A percentile compares a stretch with the other conserved stretches of the same genome.
phyloP scores from a whole-genome alignment of 768 basidiomycete genomes.

The Agrocybe pediades region DNA sequence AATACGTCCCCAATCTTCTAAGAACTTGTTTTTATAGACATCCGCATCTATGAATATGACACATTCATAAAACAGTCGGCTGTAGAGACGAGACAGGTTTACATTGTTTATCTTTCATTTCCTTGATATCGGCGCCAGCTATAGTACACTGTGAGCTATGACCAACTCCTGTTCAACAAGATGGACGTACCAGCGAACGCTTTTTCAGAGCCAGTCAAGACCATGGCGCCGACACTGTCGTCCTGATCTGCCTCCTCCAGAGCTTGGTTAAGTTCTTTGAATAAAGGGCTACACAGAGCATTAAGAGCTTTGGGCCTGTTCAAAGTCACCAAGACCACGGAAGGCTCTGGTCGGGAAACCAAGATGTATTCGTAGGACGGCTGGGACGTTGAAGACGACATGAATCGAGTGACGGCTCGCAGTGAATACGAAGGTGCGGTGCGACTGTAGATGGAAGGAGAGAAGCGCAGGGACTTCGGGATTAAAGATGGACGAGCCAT shows the following conservation, averaged over 20 bases:
- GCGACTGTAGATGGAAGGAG: constrained; percentile 4
- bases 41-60: constrained; percentile 60
- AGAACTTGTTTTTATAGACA: constrained; percentile 83
- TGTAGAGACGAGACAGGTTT: constrained; percentile 25
- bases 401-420: constrained; percentile 35
- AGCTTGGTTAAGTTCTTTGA: constrained; percentile 80
- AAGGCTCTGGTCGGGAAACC: constrained; percentile 65
- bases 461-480: constrained; percentile 12
- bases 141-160: background rate
- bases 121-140: constrained; percentile 99
- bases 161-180: background rate
- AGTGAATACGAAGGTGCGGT: constrained; percentile 1
- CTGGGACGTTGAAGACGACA: constrained; percentile 40
- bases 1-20: constrained; percentile 82
- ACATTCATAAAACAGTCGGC: background rate
- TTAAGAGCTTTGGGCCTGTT: constrained; percentile 92
- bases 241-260: constrained; percentile 73
- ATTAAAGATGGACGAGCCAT: constrained; percentile 15
- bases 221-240: constrained; percentile 75
- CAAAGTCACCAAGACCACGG: constrained; percentile 79
- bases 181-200: constrained; percentile 88
- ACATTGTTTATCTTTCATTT: constrained; percentile 98
- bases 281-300: constrained; percentile 80
- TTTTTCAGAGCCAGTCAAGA: constrained; percentile 88
- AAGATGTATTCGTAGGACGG: constrained; percentile 64